These are phyloP conservation scores for Saccharomycopsis schoenii DNA, from an alignment of 805 yeast genomes.

Conservation along the genomic window DNA sequence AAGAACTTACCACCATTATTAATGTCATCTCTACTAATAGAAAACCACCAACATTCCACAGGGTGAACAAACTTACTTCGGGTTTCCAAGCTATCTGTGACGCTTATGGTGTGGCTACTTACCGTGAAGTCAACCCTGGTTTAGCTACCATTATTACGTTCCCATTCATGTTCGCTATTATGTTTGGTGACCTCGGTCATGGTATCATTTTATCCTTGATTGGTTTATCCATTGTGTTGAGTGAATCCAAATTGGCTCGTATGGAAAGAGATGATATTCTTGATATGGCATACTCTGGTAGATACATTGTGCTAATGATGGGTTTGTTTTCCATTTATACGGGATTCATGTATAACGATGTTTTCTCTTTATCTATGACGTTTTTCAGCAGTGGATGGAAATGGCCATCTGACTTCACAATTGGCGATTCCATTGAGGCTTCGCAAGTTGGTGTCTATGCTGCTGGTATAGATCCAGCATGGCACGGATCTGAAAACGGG, in stretches of 20 bases:
- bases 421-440: slow-evolving; percentile 40
- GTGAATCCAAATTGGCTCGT: slow-evolving; percentile 41
- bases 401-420: slow-evolving; percentile 46
- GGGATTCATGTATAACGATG: slow-evolving; percentile 63
- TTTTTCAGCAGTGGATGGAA: slow-evolving; percentile 63
- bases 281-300: slow-evolving; percentile 67
- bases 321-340: slow-evolving; percentile 67
- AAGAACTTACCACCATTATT: slow-evolving; percentile 31
- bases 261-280: slow-evolving; percentile 65
- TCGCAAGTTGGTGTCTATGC: slow-evolving; percentile 42
- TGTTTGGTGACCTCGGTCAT: slow-evolving; percentile 79
- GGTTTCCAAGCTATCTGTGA: slow-evolving; percentile 66
- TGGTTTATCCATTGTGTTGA: slow-evolving; percentile 43
- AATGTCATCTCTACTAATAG: slow-evolving; percentile 55
- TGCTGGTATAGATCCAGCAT: slow-evolving; percentile 59
- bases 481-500: slow-evolving; percentile 77
- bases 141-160: slow-evolving; percentile 65
- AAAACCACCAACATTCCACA: slow-evolving; percentile 65
- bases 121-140: slow-evolving; percentile 68
- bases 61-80: slow-evolving; percentile 56
- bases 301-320: slow-evolving; percentile 62
- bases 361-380: slow-evolving; percentile 61
- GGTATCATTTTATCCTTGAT: slow-evolving; percentile 54
- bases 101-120: slow-evolving; percentile 71
- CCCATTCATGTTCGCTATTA: slow-evolving; percentile 75